Evolutionary conservation across 2,329 filamentous ascomycete species (phyloP).

Genomic region (Akanthomyces muscarius): DNA sequence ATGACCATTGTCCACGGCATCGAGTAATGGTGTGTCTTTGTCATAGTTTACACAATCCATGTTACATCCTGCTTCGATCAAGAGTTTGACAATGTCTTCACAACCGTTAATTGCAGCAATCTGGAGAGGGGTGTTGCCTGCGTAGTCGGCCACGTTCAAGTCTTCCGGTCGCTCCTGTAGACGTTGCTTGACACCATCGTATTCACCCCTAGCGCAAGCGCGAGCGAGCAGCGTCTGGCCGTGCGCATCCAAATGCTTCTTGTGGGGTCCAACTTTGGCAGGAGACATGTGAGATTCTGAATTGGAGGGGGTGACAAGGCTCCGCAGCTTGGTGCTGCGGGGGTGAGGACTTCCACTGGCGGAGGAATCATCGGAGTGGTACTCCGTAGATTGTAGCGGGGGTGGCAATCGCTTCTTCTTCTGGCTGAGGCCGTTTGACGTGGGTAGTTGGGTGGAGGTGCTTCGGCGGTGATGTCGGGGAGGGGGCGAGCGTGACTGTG

Average conservation of each 20-base stretch:
- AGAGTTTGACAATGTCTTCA: constrained; percentile 78
- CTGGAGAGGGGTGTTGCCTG: constrained; percentile 93
- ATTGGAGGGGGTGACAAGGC: constrained; percentile 51
- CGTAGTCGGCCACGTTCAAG: constrained; percentile 84
- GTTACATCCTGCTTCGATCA: constrained; percentile 80
- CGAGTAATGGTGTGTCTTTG: constrained; percentile 89
- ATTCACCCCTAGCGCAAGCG: constrained; percentile 80
- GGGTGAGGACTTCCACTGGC: constrained; percentile 57
- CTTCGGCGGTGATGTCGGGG: constrained; percentile 58
- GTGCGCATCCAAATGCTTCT: constrained; percentile 87
- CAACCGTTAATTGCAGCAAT: constrained; percentile 86
- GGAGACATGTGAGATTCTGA: constrained; percentile 61
- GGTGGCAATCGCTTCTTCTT: constrained; percentile 61
- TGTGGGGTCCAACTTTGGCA: constrained; percentile 66
- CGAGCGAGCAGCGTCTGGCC: constrained; percentile 88
- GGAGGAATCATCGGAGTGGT: constrained; percentile 65
- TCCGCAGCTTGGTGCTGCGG: constrained; percentile 54
- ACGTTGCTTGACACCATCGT: constrained; percentile 71
- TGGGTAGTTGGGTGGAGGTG: constrained; percentile 58
- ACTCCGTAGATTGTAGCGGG: constrained; percentile 59
- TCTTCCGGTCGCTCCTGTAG: constrained; percentile 79
- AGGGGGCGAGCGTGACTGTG: constrained; percentile 57
- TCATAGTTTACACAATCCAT: constrained; percentile 75
- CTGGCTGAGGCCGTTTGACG: constrained; percentile 50
- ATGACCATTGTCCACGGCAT: constrained; percentile 95